Evolutionary conservation across 495 filamentous ascomycete species (phyloP), one percentile per base, ranked within the genome.

Genomic region (Podospora appendiculata): DNA sequence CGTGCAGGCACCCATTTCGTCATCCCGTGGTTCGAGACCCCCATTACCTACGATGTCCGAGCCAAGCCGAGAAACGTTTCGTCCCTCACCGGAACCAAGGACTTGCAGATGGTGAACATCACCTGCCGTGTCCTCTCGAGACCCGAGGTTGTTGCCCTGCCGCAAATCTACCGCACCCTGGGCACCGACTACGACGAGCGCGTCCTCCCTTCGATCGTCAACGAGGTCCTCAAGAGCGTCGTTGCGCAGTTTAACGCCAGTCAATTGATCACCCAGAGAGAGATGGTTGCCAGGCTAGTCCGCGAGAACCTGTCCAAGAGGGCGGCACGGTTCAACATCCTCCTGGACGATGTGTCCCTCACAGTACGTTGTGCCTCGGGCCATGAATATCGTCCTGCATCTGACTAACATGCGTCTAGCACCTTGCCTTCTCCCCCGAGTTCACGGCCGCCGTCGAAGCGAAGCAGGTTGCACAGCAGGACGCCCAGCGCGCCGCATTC

Each of bases 91-190:
- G 93, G 94, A 58, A 98, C 93, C 64, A 98, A 98, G 73, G 93
- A 98, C 71, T 74, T 98, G 67, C 93, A 98, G 79, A 98, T 98
- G 93, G 93, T 98, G 68, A 98, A 98, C 80, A 98, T 98, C 70
- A 98, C 94, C 64, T 98, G 93, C 75, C 94, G 93, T 90, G 93
- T 98, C 46, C 89, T 98, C 50, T 96, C 90, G 42, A 80, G 88
- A 65, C 93, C 93, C 53, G 83, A 87, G 38, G 75, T 97, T 59
- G 81, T 88, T 50, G 87, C 91, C 33, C 83, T 98, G 32, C 93
- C 93, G 6, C 88, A 92, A 68, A 97, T 98, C 59, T 98, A 96
- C 76, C 83, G 93, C 44, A 98, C 93, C 1, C 82, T 98, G 9
- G 93, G 93, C 33, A 85, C 84, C 42, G 93, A 98, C 72, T 98